These are phyloP conservation scores for Aegilops bicornis DNA, from an alignment of 176 grass and related monocot genomes.

Conservation along the genomic window DNA sequence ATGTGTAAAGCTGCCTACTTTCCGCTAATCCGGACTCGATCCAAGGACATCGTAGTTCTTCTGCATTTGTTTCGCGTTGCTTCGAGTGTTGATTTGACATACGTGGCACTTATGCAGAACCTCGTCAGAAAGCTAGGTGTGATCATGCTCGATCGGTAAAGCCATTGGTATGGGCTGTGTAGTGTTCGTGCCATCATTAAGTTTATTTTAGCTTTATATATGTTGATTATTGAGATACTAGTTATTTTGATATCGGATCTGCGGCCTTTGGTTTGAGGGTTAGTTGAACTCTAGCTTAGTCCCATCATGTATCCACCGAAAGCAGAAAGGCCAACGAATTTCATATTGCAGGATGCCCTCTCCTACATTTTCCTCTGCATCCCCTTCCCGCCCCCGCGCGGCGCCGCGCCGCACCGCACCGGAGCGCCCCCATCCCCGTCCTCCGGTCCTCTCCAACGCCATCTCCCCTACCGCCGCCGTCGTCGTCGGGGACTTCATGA, in stretches of 20 bases:
- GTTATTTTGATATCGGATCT: conserved; percentile 20
- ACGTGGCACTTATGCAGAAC: conserved; percentile 37
- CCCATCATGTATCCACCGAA: not conserved
- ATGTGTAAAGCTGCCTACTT: conserved; percentile 52
- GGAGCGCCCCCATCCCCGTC: too few relatives aligned
- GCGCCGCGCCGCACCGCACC: too few relatives aligned
- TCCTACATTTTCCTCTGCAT: too few relatives aligned
- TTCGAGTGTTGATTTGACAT: conserved; percentile 17
- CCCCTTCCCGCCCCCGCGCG: too few relatives aligned
- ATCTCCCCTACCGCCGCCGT: too few relatives aligned
- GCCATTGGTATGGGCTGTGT: conserved; percentile 14
- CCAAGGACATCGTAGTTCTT: conserved; percentile 23
- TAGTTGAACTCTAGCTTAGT: not conserved
- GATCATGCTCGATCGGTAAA: conserved; percentile 19
- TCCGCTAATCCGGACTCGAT: conserved; percentile 25
- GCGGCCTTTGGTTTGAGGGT: conserved; percentile 22
- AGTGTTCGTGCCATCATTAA: not conserved
- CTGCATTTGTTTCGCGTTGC: conserved; percentile 22
- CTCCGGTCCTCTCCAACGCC: too few relatives aligned
- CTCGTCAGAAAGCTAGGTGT: conserved; percentile 36
- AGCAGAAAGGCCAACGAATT: not conserved
- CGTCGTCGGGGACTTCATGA: too few relatives aligned
- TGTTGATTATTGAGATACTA: conserved; percentile 1
- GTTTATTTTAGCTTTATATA: not conserved
- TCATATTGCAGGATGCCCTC: not conserved